Percentiles rank a stretch among this genome's conserved stretches.
These are phyloP conservation scores for Phycomyces blakesleeanus DNA, from an alignment of 192 early-diverging fungal genomes.

Conservation along the genomic window DNA sequence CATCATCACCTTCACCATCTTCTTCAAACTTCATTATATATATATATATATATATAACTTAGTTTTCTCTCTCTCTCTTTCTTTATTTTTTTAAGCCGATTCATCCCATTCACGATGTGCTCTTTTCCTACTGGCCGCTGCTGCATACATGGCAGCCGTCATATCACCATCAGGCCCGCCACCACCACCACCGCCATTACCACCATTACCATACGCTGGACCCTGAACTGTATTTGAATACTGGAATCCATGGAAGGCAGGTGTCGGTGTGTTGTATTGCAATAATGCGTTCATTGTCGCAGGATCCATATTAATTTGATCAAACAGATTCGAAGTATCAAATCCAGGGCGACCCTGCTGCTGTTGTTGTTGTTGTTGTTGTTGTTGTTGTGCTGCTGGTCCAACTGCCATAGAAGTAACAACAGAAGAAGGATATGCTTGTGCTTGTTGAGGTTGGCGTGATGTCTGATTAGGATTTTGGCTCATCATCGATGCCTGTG, in stretches of 20 bases:
- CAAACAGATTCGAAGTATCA: constrained; percentile 9
- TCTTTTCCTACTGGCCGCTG: constrained; percentile 23
- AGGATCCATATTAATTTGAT: constrained; percentile 30
- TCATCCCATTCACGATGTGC: constrained; percentile 37
- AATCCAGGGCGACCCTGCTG: not conserved
- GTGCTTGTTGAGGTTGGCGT: not conserved
- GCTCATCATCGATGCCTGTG: not conserved
- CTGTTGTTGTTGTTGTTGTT: constrained; percentile 4
- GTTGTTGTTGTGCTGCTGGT: constrained; percentile 14
- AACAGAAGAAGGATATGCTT: not conserved
- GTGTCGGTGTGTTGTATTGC: constrained; percentile 17
- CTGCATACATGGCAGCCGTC: constrained; percentile 6
- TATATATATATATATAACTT: not conserved
- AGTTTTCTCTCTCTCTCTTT: too few species aligned
- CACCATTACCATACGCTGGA: constrained; percentile 5
- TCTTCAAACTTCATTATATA: not conserved
- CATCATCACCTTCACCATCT: too few species aligned
- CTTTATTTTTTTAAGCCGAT: constrained; percentile 8
- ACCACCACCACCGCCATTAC: too few species aligned
- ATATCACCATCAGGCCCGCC: constrained; percentile 6
- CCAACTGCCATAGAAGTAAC: not conserved
- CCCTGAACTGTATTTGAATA: constrained; percentile 7
- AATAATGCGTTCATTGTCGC: constrained; percentile 28
- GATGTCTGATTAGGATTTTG: not conserved
- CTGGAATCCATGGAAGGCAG: not conserved